Base-by-base conservation (phyloP, 116 monocot species). In the Zostera marina region DNA sequence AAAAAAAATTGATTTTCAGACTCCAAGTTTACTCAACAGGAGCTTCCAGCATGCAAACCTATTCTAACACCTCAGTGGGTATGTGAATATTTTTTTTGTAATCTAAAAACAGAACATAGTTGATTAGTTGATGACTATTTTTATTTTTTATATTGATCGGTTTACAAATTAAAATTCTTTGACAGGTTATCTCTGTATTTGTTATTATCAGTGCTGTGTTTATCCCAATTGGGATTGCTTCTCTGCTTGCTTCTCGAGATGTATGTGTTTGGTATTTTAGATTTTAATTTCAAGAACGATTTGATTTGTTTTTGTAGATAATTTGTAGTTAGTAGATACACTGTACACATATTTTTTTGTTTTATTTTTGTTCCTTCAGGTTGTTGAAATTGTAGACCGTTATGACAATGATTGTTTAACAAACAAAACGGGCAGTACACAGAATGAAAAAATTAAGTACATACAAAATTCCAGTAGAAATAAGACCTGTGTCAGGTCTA, bases 321-420 rank as follows among this genome's bases (percentile, higher is more conserved):
- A 53, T 23, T 17, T 51, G 38, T 32, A 13, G 32, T 2, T 56
- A 21, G 16, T 56, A 5, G 9, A 7, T 43, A 1, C n/a, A 26
- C 22, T 21, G 14, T 2, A 15, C 22, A 38, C 12, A 11, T 39
- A 41, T 8, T 5, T 54, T 38, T 11, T 19, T 43, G 25, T 59
- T 22, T 49, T 20, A 2, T 47, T 39, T 66, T 53, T 47, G 44
- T 52, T 48, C 52, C 45, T 52, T 7, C 22, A 92, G 92, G 92
- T 92, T 68, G 92, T 92, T 67, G 92, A 92, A 69, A 78, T 92
- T 52, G 71, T 92, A 48, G 71, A 86, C 49, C 77, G 83, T 1
- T 92, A 92, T 67, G 92, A 92, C 0, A 54, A 47, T 47, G 74
- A 10, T 1, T 92, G 92, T 25, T 24, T 87, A 38, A 87, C 92